Percentiles rank a stretch among this genome's conserved stretches.
These are phyloP conservation scores for Solanum etuberosum DNA, from an alignment of 257 asterid species.

Conservation along the genomic window DNA sequence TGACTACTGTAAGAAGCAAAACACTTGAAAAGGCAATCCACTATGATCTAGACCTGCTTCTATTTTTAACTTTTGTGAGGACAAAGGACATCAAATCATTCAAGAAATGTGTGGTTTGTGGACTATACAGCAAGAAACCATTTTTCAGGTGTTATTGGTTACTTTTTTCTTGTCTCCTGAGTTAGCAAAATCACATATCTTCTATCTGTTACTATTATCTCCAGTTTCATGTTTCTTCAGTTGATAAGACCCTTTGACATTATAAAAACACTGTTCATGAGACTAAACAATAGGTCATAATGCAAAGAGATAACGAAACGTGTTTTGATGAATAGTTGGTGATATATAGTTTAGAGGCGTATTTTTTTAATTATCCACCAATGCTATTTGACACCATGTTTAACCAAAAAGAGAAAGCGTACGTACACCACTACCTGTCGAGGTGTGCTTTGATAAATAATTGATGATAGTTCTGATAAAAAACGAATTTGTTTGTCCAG, in stretches of 20 bases:
- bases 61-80: conserved; percentile 5
- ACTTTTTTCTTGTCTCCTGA: background rate
- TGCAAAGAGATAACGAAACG: background rate
- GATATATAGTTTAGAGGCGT: background rate
- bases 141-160: background rate
- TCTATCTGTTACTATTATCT: background rate
- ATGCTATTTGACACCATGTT: background rate
- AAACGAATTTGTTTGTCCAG: background rate
- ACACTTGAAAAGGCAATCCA: conserved; percentile 20
- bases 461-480: too few species aligned
- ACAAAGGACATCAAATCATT: conserved; percentile 2
- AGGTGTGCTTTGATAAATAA: too few species aligned
- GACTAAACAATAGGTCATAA: background rate
- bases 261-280: background rate
- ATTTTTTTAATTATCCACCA: too few species aligned
- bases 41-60: background rate
- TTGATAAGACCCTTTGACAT: background rate
- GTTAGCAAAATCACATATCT: background rate
- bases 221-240: background rate
- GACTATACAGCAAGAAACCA: background rate
- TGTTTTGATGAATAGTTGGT: background rate
- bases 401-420: background rate
- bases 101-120: background rate
- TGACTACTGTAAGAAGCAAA: conserved; percentile 16
- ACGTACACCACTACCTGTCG: background rate